Percentiles rank a stretch among this genome's conserved stretches.
These are phyloP conservation scores for Eucommia ulmoides DNA, from an alignment of 257 asterid genomes.

Conservation along the genomic window DNA sequence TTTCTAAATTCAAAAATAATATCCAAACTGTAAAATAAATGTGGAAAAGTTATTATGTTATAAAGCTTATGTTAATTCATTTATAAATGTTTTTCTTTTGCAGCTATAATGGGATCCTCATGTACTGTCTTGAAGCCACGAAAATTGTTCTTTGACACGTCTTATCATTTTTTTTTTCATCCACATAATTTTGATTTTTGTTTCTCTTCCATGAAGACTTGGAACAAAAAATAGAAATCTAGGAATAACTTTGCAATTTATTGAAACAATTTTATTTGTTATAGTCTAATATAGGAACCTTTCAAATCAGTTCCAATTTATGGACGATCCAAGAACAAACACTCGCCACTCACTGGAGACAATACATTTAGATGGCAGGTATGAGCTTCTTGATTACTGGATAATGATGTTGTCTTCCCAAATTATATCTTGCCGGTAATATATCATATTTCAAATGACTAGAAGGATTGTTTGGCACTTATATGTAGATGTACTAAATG, in stretches of 20 bases:
- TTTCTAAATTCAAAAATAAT: no score
- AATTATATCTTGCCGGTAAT: slow-evolving; percentile 77
- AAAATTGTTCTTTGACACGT: slow-evolving; percentile 51
- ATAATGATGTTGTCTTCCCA: slow-evolving; percentile 77
- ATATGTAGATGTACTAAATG: no score
- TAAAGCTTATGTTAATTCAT: no score
- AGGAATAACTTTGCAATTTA: no score
- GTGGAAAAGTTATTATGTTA: neutral
- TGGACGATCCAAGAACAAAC: slow-evolving; percentile 84
- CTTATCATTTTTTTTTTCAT: neutral
- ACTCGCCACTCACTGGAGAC: slow-evolving; percentile 51
- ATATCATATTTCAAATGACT: no score
- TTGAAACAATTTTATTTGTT: slow-evolving; percentile 42
- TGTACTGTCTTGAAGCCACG: slow-evolving; percentile 67
- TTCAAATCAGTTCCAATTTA: slow-evolving; percentile 61
- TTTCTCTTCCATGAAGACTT: slow-evolving; percentile 16
- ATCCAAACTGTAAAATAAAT: neutral
- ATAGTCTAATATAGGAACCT: slow-evolving; percentile 96
- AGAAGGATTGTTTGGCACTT: no score
- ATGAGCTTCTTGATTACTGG: slow-evolving; percentile 54
- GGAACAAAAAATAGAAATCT: no score
- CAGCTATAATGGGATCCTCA: slow-evolving; percentile 81
- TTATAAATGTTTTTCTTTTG: slow-evolving; percentile 19
- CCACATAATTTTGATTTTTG: no score
- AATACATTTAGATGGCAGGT: slow-evolving; percentile 42